Conservation (phyloP, 1,284 basidiomycete genomes). For the Pseudozyma tsukubaensis region DNA sequence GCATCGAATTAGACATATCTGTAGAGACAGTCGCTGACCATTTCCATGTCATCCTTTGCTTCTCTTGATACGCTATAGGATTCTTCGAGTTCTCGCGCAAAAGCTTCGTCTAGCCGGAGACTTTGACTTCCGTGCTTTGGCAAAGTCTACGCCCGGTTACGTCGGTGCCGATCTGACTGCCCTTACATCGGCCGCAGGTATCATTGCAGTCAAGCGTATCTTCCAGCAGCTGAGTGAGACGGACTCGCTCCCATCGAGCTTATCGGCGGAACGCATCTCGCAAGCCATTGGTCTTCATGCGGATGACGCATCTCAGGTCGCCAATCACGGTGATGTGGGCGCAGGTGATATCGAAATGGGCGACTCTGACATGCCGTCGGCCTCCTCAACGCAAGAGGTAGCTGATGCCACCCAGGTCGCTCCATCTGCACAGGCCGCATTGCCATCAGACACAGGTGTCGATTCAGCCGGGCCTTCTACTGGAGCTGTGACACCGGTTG, state of each 20-base stretch:
- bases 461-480: constrained; percentile 13
- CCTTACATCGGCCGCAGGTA: constrained; percentile 90
- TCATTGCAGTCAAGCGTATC: constrained; percentile 95
- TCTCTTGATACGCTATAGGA: constrained; percentile 27
- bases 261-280: constrained; percentile 32
- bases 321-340: neutral
- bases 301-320: constrained; percentile 5
- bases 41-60: neutral
- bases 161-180: constrained; percentile 94
- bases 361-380: constrained; percentile 16
- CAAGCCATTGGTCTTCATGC: constrained; percentile 38
- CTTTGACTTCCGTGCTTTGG: constrained; percentile 83
- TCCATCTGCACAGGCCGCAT: constrained; percentile 7
- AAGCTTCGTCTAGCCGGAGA: constrained; percentile 74
- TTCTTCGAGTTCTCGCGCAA: constrained; percentile 61
- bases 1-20: neutral
- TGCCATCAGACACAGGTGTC: constrained; percentile 3
- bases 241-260: constrained; percentile 50
- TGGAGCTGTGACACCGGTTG: constrained; percentile 17
- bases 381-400: neutral
- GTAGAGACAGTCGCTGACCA: constrained; percentile 17
- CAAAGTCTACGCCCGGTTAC: constrained; percentile 94
- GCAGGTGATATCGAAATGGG: constrained; percentile 49
- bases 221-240: constrained; percentile 76
- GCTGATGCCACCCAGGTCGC: neutral